Evolutionary conservation across 352 stramenopile genomes (phyloP).

Genomic region (Phytophthora podocarpi): DNA sequence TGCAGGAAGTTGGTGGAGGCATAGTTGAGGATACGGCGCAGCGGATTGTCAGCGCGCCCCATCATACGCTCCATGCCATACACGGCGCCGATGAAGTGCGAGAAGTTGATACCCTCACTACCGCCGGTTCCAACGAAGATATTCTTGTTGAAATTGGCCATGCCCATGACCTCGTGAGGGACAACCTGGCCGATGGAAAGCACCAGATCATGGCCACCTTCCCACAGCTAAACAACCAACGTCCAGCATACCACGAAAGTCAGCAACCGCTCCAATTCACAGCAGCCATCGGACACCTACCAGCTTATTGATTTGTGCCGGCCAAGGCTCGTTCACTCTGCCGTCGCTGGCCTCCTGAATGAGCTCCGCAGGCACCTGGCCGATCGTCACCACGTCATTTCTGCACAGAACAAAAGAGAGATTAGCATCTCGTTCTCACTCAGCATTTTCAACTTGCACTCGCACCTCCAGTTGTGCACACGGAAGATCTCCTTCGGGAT

Average conservation of each 20-base stretch:
- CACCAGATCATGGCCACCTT: constrained; percentile 92
- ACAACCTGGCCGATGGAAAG: constrained; percentile 97
- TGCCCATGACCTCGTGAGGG: constrained; percentile 97
- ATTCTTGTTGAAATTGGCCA: constrained; percentile 99
- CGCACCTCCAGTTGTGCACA: constrained; percentile 95
- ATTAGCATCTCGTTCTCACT: neutral
- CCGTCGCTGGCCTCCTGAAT: constrained; percentile 93
- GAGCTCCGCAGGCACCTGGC: constrained; percentile 92
- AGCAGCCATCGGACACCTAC: constrained; percentile 47
- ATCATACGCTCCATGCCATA: constrained; percentile 99
- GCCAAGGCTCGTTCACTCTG: constrained; percentile 96
- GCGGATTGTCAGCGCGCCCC: constrained; percentile 94
- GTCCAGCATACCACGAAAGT: neutral
- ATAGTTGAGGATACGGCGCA: constrained; percentile 96
- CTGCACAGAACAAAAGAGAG: constrained; percentile 29
- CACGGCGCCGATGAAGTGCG: constrained; percentile 97
- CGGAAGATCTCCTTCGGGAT: constrained; percentile 89
- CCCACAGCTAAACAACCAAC: constrained; percentile 74
- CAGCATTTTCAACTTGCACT: neutral
- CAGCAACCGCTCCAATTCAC: neutral
- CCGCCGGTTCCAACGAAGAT: constrained; percentile 96
- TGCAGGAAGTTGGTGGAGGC: constrained; percentile 92
- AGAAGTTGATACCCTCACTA: constrained; percentile 97
- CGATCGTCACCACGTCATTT: constrained; percentile 97
- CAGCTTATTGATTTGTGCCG: constrained; percentile 96